Evolutionary conservation across 192 early-diverging fungal species (phyloP).

Genomic region (Rhizophagus clarus): DNA sequence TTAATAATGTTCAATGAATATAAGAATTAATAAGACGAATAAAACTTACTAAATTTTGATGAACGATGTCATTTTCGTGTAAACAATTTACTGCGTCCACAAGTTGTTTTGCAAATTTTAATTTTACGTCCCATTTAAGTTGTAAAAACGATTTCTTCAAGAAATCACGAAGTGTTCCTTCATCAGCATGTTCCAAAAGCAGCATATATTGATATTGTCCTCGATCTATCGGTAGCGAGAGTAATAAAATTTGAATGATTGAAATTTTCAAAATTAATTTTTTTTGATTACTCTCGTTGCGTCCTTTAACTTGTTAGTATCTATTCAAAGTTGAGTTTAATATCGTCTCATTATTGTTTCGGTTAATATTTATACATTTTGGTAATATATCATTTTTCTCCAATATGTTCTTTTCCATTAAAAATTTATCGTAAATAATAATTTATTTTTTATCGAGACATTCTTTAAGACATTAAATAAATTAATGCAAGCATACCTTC

Average conservation of each 20-base stretch:
- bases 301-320: too few relatives aligned
- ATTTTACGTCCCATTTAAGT: not conserved
- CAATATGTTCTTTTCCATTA: too few relatives aligned
- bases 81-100: not conserved
- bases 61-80: conserved; percentile 1
- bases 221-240: not conserved
- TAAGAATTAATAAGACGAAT: not conserved
- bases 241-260: too few relatives aligned
- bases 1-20: too few relatives aligned
- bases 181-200: not conserved
- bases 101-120: not conserved
- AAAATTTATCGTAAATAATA: too few relatives aligned
- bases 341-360: too few relatives aligned
- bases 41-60: conserved; percentile 15
- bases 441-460: not conserved
- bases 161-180: not conserved
- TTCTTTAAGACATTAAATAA: too few relatives aligned
- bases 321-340: too few relatives aligned
- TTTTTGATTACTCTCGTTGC: too few relatives aligned
- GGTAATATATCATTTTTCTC: too few relatives aligned
- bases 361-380: too few relatives aligned
- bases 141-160: not conserved
- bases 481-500: not conserved
- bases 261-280: too few relatives aligned
- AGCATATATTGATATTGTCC: not conserved